These are phyloP conservation scores for Vitis vinifera DNA, from an alignment of 164 flowering plant genomes.

Conservation along the genomic window DNA sequence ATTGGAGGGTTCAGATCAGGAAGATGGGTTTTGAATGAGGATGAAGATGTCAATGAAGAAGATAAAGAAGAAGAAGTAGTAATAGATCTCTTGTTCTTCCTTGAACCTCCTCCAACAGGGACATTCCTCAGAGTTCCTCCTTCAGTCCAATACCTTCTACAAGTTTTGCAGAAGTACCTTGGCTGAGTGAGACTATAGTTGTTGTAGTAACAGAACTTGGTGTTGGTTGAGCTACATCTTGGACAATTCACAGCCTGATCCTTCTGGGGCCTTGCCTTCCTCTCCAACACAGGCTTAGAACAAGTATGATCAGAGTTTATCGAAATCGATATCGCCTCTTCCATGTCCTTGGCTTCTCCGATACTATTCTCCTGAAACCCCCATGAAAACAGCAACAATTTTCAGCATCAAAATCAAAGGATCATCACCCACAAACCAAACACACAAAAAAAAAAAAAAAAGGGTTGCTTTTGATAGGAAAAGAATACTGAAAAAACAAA, in stretches of 20 bases:
- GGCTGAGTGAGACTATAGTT: constrained; percentile 45
- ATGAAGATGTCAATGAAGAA: constrained; percentile 23
- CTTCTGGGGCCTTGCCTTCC: constrained; percentile 45
- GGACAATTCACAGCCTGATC: constrained; percentile 50
- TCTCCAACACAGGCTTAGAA: constrained; percentile 16
- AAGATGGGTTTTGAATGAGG: constrained; percentile 28
- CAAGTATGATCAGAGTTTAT: constrained; percentile 5
- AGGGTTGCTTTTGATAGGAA: neutral
- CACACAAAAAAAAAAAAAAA: constrained; percentile 1
- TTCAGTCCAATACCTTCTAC: constrained; percentile 44
- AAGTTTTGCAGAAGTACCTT: constrained; percentile 41
- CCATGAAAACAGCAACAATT: neutral
- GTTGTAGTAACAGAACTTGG: constrained; percentile 48
- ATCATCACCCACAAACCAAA: neutral
- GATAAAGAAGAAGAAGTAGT: neutral
- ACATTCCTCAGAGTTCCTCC: constrained; percentile 40
- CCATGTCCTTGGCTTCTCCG: constrained; percentile 29
- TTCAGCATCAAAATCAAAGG: neutral
- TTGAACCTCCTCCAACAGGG: constrained; percentile 41
- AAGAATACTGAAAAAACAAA: neutral
- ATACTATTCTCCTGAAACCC: constrained; percentile 20
- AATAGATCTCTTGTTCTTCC: constrained; percentile 35
- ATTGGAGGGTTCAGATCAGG: constrained; percentile 45
- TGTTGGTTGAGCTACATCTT: constrained; percentile 39
- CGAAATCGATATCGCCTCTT: constrained; percentile 6